Percentiles rank a stretch among this genome's conserved stretches.
phyloP scores from a whole-genome alignment of 116 monocot species.

The Dioscorea cayenensis region DNA sequence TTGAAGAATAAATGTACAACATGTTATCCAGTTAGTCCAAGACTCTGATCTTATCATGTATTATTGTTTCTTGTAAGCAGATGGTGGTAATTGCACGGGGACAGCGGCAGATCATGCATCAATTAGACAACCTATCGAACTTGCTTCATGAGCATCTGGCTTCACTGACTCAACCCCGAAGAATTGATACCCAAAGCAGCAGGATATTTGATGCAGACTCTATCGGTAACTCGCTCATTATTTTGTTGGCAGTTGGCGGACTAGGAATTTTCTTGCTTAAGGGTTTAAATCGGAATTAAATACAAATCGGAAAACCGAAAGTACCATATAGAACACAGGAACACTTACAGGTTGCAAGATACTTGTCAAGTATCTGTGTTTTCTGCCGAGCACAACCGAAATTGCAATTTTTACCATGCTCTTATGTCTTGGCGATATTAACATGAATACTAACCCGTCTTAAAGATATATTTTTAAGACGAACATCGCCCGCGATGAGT shows the following conservation, averaged over 20 bases:
- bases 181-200: slow-evolving; percentile 12
- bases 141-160: slow-evolving; percentile 62
- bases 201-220: slow-evolving; percentile 20
- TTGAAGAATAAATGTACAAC: too few relatives aligned
- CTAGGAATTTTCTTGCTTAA: slow-evolving; percentile 36
- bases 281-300: slow-evolving; percentile 23
- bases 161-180: slow-evolving; percentile 15
- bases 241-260: slow-evolving; percentile 31
- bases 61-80: slow-evolving; percentile 19
- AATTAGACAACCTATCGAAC: slow-evolving; percentile 77
- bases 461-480: too few relatives aligned
- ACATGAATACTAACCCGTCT: too few relatives aligned
- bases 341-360: too few relatives aligned
- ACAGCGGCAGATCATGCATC: slow-evolving; percentile 88
- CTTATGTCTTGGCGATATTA: too few relatives aligned
- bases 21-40: slow-evolving; percentile 55
- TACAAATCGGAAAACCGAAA: neutral
- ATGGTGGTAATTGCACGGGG: slow-evolving; percentile 43
- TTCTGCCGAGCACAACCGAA: too few relatives aligned
- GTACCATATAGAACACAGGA: neutral
- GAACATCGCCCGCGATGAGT: too few relatives aligned
- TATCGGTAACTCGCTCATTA: slow-evolving; percentile 21
- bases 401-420: too few relatives aligned
- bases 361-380: too few relatives aligned
- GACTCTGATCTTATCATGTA: neutral